Evolutionary conservation across 2,329 filamentous ascomycete genomes (phyloP).

Genomic region (Botrytis porri): DNA sequence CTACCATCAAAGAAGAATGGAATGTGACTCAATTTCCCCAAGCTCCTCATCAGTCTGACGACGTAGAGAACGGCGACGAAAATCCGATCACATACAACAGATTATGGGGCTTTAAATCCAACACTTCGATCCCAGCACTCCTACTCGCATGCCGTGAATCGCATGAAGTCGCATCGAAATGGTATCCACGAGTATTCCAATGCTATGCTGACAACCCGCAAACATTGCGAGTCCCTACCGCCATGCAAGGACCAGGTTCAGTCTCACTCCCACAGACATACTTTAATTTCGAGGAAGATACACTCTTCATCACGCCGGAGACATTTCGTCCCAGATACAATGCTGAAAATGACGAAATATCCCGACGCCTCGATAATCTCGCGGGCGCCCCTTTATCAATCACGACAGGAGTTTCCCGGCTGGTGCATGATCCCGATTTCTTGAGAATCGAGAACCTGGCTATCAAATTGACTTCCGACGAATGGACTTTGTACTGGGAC

Average conservation of each 20-base stretch:
- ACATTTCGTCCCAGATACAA: neutral
- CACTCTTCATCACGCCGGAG: slow-evolving; percentile 1
- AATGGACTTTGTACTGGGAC: neutral
- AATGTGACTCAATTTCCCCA: neutral
- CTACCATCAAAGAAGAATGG: neutral
- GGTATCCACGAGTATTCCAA: slow-evolving; percentile 7
- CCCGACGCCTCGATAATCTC: no score
- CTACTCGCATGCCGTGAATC: slow-evolving; percentile 15
- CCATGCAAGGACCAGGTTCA: neutral
- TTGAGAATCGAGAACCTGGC: neutral
- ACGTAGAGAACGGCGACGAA: neutral
- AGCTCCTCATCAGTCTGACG: neutral
- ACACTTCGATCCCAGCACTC: slow-evolving; percentile 3
- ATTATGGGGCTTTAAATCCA: slow-evolving; percentile 2
- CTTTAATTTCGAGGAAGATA: slow-evolving; percentile 13
- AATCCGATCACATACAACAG: neutral
- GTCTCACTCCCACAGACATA: slow-evolving; percentile 16
- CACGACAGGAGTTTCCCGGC: neutral
- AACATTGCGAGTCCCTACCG: neutral
- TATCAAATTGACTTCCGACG: neutral
- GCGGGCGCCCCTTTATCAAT: neutral
- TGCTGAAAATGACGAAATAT: neutral
- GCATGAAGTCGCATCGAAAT: neutral
- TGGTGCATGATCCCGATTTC: neutral
- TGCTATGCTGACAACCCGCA: neutral